Evolutionary conservation across 768 basidiomycete species (phyloP), one percentile per base, ranked within the genome.

Genomic region (Hygrocybe punicea): DNA sequence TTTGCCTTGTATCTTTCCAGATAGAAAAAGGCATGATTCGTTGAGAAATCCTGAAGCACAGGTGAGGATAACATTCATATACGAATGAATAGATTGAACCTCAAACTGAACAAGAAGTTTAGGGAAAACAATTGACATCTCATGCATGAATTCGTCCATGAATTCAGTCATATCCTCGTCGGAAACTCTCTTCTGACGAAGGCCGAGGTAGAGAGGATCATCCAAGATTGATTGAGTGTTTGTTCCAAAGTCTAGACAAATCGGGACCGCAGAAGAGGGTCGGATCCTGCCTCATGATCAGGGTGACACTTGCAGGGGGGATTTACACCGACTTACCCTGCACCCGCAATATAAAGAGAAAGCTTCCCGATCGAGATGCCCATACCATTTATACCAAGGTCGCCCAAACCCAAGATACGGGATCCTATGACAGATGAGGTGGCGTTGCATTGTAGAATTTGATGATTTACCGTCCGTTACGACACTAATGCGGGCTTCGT

Each of bases 131-230:
- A 67, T 67, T 16, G 79, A 73, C 80, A 95, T 90, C 70, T 90
- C 91, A 39, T 76, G 67, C 90, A 97, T 93, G 73, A 97, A 94
- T 68, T 92, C 89, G 65, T 94, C 91, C 87, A 97, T 91, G 71
- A 96, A 93, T 46, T 79, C 87, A 17, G 80, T 78, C 78, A 89
- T 88, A 64, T 84, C 84, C 17, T 74, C 73, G 23, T 84, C 82
- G 1, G 83, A 74, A 23, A 84, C 75, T 51, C 91, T 83, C 62
- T 79, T 83, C 65, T 86, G 83, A 48, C 89, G 84, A 40, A 90
- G 79, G 24, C 95, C 95, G 62, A 96, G 82, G 73, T 98, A 98
- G 24, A 96, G 75, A 1, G 93, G 92, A 70, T 97, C 93, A 16
- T 89, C 82, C 42, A 95, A 78, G 72, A 84, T 86, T 56, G 76